Base-by-base conservation (phyloP, 2,329 filamentous ascomycete species). In the Neospermospora avenae region DNA sequence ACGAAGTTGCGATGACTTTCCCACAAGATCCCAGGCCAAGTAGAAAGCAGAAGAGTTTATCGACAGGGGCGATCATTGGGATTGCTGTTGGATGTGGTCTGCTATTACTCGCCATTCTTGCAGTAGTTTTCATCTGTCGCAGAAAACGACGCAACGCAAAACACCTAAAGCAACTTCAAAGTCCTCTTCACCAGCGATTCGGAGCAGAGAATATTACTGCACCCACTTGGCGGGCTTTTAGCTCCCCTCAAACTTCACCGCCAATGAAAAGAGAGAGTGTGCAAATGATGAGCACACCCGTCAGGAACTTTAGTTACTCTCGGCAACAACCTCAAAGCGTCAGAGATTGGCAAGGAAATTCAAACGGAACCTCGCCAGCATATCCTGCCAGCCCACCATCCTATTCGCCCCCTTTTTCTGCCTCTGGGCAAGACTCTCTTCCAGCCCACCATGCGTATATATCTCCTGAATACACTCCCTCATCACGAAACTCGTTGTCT, bases 171-270 rank as follows among this genome's bases (percentile, higher is more conserved):
- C 25, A 20, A 13, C 62, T 70, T 10, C 37, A 58, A n/a, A 67
- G 63, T 18, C 60, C 62, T 14, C 61, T 70, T 18, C 62, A 72
- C 55, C 22, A 60, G n/a, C 64, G 68, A n/a, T 70, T 66, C 46
- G 70, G 70, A 6, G 65, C 68, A 18, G 35, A 42, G 16, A 67
- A 68, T 18, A 72, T 70, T 16, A 65, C 68, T 3, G 59, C 67
- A 10, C 68, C 69, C 20, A 64, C 57, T 18, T 14, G 39, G 39
- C 55, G 59, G 16, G 59, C 59, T 5, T 61, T n/a, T 34, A 57
- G 41, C 11, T 61, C 54, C 3, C 59, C 59, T 6, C 49, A 61
- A 35, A 58, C 24, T 44, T 62, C 61, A 20, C 56, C 59, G 2
- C 56, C 49, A 7, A 8, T 55, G 3, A 37, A 61, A 39, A n/a